Conservation (phyloP, 441 rosid genomes). For the Gossypium gossypioides region DNA sequence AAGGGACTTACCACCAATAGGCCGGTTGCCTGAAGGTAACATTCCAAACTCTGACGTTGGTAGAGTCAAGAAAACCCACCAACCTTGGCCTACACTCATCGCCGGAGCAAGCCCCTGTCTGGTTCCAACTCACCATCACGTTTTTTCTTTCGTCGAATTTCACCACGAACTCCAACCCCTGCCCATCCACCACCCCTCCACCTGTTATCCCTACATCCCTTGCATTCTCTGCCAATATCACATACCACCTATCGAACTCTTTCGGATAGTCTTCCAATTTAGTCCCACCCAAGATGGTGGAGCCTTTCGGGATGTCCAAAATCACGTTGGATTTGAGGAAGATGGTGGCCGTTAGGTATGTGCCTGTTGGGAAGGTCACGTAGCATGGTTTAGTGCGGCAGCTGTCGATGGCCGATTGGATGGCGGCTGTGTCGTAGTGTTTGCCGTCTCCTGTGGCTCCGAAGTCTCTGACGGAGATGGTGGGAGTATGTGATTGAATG, state of each 20-base stretch:
- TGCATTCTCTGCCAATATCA: slow-evolving; percentile 62
- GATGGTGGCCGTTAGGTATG: slow-evolving; percentile 63
- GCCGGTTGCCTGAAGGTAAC: slow-evolving; percentile 53
- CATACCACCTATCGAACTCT: slow-evolving; percentile 56
- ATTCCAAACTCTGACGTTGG: slow-evolving; percentile 51
- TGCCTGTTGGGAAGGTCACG: slow-evolving; percentile 62
- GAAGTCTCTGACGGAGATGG: slow-evolving; percentile 41
- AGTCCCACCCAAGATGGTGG: slow-evolving; percentile 59
- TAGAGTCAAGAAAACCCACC: slow-evolving; percentile 59
- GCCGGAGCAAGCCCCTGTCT: slow-evolving; percentile 60
- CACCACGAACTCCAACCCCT: slow-evolving; percentile 58
- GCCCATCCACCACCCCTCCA: slow-evolving; percentile 74
- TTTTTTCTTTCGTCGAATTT: slow-evolving; percentile 53
- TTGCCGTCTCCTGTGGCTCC: slow-evolving; percentile 72
- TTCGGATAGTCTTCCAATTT: slow-evolving; percentile 51
- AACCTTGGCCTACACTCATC: slow-evolving; percentile 76
- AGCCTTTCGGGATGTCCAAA: slow-evolving; percentile 50
- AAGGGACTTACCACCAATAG: slow-evolving; percentile 68
- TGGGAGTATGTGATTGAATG: slow-evolving; percentile 29
- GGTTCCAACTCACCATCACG: slow-evolving; percentile 85
- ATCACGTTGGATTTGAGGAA: slow-evolving; percentile 52
- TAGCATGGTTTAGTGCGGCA: slow-evolving; percentile 50
- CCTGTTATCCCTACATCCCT: slow-evolving; percentile 71
- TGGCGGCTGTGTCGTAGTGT: slow-evolving; percentile 56
- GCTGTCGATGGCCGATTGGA: slow-evolving; percentile 63